Percentiles rank a stretch among this genome's conserved stretches.
These are phyloP conservation scores for Leptosphaerulina australis DNA, from an alignment of 2,329 filamentous ascomycete genomes.

Conservation along the genomic window DNA sequence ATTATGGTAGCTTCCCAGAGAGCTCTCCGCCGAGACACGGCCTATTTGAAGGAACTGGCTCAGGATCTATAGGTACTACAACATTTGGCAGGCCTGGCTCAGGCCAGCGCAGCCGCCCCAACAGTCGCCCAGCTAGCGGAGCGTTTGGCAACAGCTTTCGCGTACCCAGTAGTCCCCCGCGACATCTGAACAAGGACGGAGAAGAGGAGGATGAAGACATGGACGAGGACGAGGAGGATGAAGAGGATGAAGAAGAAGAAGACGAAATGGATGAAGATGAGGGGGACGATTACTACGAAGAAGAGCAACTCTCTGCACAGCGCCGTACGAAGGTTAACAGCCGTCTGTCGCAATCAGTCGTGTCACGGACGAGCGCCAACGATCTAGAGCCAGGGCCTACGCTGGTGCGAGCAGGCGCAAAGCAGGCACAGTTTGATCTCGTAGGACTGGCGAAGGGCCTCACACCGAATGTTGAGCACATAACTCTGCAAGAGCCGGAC, in stretches of 20 bases:
- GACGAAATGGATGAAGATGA: conserved; percentile 51
- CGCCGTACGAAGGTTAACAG: conserved; percentile 30
- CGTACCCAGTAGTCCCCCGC: conserved; percentile 48
- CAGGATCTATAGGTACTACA: conserved; percentile 36
- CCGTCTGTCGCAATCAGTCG: conserved; percentile 39
- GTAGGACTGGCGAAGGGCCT: conserved; percentile 74
- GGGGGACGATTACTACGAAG: conserved; percentile 51
- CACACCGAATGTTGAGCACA: conserved; percentile 61
- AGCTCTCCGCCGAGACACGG: conserved; percentile 47
- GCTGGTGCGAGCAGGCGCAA: conserved; percentile 38
- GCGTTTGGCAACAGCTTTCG: conserved; percentile 32
- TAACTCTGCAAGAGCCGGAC: conserved; percentile 70
- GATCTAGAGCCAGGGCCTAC: conserved; percentile 30
- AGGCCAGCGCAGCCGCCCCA: conserved; percentile 36
- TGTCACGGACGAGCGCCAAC: conserved; percentile 47
- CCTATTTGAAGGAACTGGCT: conserved; percentile 36
- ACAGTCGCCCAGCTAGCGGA: conserved; percentile 36
- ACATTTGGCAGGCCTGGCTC: conserved; percentile 35
- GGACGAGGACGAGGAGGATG: conserved; percentile 45
- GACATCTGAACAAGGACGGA: conserved; percentile 16
- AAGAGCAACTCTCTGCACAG: conserved; percentile 53
- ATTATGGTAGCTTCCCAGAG: conserved; percentile 26
- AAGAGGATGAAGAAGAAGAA: conserved; percentile 28
- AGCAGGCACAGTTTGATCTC: conserved; percentile 66
- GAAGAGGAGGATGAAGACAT: conserved; percentile 43